A percentile compares a stretch with the other conserved stretches of the same genome.
phyloP scores from a whole-genome alignment of 768 basidiomycete genomes.

The Naganishia randhawae region DNA sequence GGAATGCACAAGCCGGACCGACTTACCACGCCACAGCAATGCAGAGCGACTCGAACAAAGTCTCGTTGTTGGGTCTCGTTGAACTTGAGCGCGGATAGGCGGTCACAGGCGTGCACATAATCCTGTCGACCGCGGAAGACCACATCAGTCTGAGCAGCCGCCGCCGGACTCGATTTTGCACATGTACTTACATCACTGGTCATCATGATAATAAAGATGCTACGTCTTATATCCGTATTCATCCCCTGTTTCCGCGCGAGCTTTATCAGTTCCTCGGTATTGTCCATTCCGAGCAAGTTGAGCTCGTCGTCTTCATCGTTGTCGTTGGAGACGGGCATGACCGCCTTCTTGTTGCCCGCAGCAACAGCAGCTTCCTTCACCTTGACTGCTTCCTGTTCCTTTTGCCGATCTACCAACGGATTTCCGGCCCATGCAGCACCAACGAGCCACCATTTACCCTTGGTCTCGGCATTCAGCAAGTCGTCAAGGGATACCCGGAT shows the following conservation, averaged over 20 bases:
- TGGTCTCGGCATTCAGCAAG: conserved; percentile 72
- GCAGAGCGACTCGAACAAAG: conserved; percentile 83
- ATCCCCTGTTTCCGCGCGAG: conserved; percentile 94
- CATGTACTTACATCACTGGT: conserved; percentile 73
- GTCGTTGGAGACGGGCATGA: conserved; percentile 48
- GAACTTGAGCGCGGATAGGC: conserved; percentile 75
- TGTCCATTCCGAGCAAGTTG: conserved; percentile 31
- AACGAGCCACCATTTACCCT: conserved; percentile 98
- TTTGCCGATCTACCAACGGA: conserved; percentile 67
- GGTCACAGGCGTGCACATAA: conserved; percentile 89
- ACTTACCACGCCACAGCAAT: conserved; percentile 62
- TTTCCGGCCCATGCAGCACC: conserved; percentile 94
- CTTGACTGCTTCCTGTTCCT: conserved; percentile 31
- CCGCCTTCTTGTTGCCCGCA: conserved; percentile 42
- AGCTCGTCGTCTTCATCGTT: conserved; percentile 28
- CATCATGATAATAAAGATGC: conserved; percentile 91
- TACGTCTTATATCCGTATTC: conserved; percentile 92
- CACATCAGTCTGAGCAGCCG: conserved; percentile 2
- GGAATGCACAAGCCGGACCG: no score
- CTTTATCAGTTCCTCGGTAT: conserved; percentile 58
- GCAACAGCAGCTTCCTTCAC: conserved; percentile 33
- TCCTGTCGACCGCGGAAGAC: conserved; percentile 62
- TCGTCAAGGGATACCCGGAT: conserved; percentile 81
- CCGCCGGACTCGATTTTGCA: not conserved
- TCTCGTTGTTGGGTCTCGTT: conserved; percentile 90